Conservation (phyloP, 495 filamentous ascomycete species). For the Neurospora sp. region DNA sequence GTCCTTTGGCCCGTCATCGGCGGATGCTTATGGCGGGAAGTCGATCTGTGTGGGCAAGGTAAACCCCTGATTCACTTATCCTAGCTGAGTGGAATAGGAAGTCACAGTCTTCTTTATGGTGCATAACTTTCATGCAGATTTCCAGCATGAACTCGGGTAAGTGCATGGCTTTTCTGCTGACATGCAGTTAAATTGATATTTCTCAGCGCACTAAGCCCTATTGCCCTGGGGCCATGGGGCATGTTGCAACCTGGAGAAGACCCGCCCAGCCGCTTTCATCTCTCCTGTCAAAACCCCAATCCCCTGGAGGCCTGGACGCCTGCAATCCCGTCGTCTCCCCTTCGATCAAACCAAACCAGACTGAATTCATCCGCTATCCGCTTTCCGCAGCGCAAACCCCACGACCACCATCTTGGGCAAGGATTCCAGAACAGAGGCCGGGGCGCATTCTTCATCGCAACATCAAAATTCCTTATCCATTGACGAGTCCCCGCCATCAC, state of each 20-base stretch:
- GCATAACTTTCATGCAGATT: background rate
- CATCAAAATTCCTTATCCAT: conserved; percentile 18
- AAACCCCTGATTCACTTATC: background rate
- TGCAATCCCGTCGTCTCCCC: conserved; percentile 5
- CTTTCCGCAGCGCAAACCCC: conserved; percentile 11
- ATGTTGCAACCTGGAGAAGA: background rate
- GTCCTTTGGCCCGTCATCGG: background rate
- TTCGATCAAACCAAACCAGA: conserved; percentile 7
- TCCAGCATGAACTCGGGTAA: background rate
- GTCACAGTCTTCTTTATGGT: background rate
- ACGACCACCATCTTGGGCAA: conserved; percentile 16
- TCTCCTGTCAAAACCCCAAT: background rate
- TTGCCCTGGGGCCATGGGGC: background rate
- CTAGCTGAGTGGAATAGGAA: background rate
- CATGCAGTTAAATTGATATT: background rate
- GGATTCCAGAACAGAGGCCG: conserved; percentile 16
- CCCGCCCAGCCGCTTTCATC: background rate
- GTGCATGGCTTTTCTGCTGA: background rate
- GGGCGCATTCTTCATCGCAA: too few relatives aligned
- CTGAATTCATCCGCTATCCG: conserved; percentile 13
- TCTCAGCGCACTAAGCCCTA: background rate
- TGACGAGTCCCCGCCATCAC: conserved; percentile 16
- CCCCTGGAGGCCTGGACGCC: background rate
- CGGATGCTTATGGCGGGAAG: background rate
- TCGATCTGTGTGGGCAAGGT: background rate